These are phyloP conservation scores for Cnidoscolus chayamansa DNA, from an alignment of 441 rosid species.

Conservation along the genomic window DNA sequence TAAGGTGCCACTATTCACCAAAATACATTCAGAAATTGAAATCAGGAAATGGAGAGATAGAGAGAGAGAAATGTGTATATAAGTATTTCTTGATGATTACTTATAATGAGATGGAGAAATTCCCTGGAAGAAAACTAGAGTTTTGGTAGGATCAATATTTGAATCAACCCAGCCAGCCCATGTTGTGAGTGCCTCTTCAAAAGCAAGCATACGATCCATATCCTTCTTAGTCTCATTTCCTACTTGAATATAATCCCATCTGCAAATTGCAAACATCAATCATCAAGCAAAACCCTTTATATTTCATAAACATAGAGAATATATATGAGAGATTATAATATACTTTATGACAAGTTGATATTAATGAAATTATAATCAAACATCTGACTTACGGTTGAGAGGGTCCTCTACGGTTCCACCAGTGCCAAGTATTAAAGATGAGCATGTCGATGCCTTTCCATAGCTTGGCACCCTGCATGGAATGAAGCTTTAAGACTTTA, in stretches of 20 bases:
- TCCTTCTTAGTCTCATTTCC: slow-evolving; percentile 52
- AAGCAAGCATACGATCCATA: slow-evolving; percentile 76
- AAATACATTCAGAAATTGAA: neutral
- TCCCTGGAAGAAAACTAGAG: slow-evolving; percentile 74
- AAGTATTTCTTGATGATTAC: slow-evolving; percentile 28
- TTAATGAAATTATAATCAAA: too few relatives aligned
- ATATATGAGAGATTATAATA: too few relatives aligned
- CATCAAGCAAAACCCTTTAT: too few relatives aligned
- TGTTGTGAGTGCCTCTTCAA: slow-evolving; percentile 61
- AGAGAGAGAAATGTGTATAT: too few relatives aligned
- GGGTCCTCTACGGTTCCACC: slow-evolving; percentile 94
- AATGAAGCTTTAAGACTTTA: slow-evolving; percentile 71
- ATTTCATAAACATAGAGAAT: too few relatives aligned
- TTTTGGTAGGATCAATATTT: slow-evolving; percentile 52
- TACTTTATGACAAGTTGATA: too few relatives aligned
- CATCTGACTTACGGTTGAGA: slow-evolving; percentile 55
- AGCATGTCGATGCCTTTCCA: slow-evolving; percentile 66
- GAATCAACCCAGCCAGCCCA: slow-evolving; percentile 81
- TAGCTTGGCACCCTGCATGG: slow-evolving; percentile 60
- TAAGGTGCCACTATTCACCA: slow-evolving; percentile 43
- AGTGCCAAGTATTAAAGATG: slow-evolving; percentile 91
- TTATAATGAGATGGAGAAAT: slow-evolving; percentile 89
- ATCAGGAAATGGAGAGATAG: too few relatives aligned
- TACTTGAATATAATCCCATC: slow-evolving; percentile 70
- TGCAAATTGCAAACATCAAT: slow-evolving; percentile 16